These are phyloP conservation scores for Lentinula lateritia DNA, from an alignment of 768 basidiomycete species.

Conservation along the genomic window DNA sequence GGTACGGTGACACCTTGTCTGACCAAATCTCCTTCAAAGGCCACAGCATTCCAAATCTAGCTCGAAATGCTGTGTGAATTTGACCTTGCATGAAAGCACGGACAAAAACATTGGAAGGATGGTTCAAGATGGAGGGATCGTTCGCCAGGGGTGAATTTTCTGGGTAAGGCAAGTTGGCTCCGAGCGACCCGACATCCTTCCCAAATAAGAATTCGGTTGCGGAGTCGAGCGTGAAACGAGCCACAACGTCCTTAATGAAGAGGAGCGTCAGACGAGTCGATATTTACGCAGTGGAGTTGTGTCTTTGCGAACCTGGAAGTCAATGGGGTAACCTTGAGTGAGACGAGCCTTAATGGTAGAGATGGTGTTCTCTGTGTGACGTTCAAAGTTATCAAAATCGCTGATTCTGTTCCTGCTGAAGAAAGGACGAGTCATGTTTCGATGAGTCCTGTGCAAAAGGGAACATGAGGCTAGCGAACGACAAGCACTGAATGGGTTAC, in stretches of 20 bases:
- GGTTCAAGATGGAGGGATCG: conserved; percentile 5
- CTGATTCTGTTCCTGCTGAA: conserved; percentile 30
- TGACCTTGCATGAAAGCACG: conserved; percentile 48
- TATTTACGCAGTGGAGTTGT: not conserved
- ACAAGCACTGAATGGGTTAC: not conserved
- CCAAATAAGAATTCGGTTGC: conserved; percentile 57
- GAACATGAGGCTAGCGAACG: conserved; percentile 23
- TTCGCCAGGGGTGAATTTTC: conserved; percentile 18
- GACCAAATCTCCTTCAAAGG: conserved; percentile 46
- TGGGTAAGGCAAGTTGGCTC: conserved; percentile 43
- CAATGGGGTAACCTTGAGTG: conserved; percentile 41
- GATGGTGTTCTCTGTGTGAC: conserved; percentile 43
- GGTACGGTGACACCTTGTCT: conserved; percentile 28
- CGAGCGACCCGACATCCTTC: conserved; percentile 39
- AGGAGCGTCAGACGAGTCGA: too few relatives aligned
- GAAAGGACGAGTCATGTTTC: conserved; percentile 41
- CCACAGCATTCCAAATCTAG: conserved; percentile 40
- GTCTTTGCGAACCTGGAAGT: conserved; percentile 43
- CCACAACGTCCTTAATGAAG: conserved; percentile 38
- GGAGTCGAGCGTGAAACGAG: conserved; percentile 55
- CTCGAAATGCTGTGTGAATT: conserved; percentile 29
- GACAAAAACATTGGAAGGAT: conserved; percentile 28
- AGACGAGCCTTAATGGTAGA: conserved; percentile 35
- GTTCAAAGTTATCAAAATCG: conserved; percentile 39
- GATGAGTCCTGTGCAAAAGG: conserved; percentile 30